phyloP scores from a whole-genome alignment of 1,284 basidiomycete genomes.

The Ustilago xerochloae region DNA sequence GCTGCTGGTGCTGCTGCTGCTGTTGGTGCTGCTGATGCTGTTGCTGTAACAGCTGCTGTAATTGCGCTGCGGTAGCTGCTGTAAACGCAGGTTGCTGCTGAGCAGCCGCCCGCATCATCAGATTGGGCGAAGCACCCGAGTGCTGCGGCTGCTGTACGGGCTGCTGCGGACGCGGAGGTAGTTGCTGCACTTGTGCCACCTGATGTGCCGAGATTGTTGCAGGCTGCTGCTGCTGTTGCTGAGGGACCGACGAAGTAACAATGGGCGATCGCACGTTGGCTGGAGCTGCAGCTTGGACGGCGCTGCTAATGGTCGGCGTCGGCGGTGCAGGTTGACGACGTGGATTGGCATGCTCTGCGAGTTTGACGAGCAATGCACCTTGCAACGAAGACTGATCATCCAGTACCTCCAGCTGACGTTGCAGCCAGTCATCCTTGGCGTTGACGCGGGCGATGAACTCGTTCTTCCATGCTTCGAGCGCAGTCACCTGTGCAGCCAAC shows the following conservation, averaged over 20 bases:
- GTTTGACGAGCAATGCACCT: conserved; percentile 39
- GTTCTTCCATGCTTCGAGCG: conserved; percentile 2
- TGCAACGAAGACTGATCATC: conserved; percentile 43
- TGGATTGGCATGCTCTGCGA: conserved; percentile 39
- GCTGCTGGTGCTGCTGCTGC: conserved; percentile 5
- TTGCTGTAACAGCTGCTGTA: neutral
- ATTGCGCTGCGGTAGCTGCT: conserved; percentile 7
- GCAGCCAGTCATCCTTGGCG: conserved; percentile 1
- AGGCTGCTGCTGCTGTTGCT: neutral
- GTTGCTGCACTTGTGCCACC: neutral
- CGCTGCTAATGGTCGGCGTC: neutral
- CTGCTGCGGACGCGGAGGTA: neutral
- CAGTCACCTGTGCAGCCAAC: neutral
- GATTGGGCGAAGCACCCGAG: neutral
- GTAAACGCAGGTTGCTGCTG: conserved; percentile 1
- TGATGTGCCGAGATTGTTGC: no score
- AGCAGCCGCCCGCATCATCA: neutral
- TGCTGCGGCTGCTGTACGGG: neutral
- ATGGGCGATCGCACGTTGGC: neutral
- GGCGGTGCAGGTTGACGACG: conserved; percentile 7
- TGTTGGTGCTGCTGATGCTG: conserved; percentile 2
- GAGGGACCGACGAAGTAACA: neutral
- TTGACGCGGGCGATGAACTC: conserved; percentile 1
- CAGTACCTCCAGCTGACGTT: conserved; percentile 18
- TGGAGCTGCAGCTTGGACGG: neutral